Evolutionary conservation across 2,329 filamentous ascomycete genomes (phyloP).

Genomic region (Anthostomella pinea): DNA sequence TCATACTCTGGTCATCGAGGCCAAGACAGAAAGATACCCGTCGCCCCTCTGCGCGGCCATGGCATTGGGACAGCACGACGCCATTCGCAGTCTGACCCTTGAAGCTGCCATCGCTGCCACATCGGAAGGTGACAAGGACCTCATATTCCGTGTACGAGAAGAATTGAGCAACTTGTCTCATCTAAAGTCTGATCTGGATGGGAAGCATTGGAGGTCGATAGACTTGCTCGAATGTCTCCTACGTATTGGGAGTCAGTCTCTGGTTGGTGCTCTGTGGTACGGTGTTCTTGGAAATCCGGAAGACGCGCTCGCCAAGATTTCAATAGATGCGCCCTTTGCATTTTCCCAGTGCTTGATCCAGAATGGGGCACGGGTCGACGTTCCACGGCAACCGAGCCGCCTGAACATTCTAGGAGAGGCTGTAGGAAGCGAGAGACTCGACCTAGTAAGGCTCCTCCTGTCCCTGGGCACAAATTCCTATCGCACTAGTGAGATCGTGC

Average conservation of each 20-base stretch:
- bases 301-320: no score
- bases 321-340: no score
- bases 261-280: constrained; percentile 1
- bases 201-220: background rate
- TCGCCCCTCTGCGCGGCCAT: constrained; percentile 8
- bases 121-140: no score
- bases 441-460: no score
- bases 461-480: no score
- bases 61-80: constrained; percentile 7
- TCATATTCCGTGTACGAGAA: background rate
- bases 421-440: no score
- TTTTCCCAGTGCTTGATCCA: no score
- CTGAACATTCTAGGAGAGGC: no score
- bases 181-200: background rate
- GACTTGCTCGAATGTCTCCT: background rate
- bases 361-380: no score
- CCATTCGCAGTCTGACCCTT: constrained; percentile 2
- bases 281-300: background rate
- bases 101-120: background rate
- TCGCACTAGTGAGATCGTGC: no score
- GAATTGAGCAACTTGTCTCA: constrained; percentile 4
- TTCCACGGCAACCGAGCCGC: no score
- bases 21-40: background rate
- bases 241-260: background rate
- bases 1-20: background rate